Base-by-base conservation (phyloP, 1,284 basidiomycete genomes). In the Clitocybe nebularis region DNA sequence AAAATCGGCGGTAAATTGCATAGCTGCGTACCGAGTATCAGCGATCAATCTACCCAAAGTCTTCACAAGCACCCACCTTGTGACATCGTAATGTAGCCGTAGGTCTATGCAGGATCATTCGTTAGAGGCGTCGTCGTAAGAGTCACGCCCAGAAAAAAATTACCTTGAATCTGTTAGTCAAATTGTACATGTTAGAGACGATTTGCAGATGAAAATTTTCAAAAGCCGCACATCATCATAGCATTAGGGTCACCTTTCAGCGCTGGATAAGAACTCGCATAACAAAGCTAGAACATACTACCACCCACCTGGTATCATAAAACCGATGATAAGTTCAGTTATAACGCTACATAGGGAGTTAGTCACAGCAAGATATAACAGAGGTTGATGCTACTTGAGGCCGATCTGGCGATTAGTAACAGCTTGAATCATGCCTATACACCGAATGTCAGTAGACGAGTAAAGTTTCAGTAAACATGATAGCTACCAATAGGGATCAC, bases 1-100 rank as follows among this genome's bases (percentile, higher is more conserved):
- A 57, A 82, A 77, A 53, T 85, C 83, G 19, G 74, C 71, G 6
- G 81, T 76, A 56, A 85, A 84, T 45, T 68, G 65, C 54, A 72
- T 64, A 8, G 71, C 70, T 67, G 43, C 16, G 24, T 22, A 13
- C 1, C 19, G 24, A 14, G 28, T 29, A 19, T 10, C 5, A 5
- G 16, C 11, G 9, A n/a, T 11, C 28, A 13, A 7, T 7, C n/a
- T 11, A 14, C 21, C 23, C 6, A 8, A 20, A 5, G 28, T 4
- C 1, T 30, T 22, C 9, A 25, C 19, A 20, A 5, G 20, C 14
- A 39, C 51, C 11, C 45, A 64, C 68, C 68, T 61, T 71, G 69
- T 10, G 65, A 52, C 64, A 71, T 71, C 3, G 71, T 67, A 37
- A 71, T 67, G 49, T 73, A 74, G 4, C 71, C 72, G 50, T 67